Percentiles rank a stretch among this genome's conserved stretches.
These are phyloP conservation scores for Plasmodium vinckei DNA, from an alignment of 169 alveolate genomes.

Conservation along the genomic window DNA sequence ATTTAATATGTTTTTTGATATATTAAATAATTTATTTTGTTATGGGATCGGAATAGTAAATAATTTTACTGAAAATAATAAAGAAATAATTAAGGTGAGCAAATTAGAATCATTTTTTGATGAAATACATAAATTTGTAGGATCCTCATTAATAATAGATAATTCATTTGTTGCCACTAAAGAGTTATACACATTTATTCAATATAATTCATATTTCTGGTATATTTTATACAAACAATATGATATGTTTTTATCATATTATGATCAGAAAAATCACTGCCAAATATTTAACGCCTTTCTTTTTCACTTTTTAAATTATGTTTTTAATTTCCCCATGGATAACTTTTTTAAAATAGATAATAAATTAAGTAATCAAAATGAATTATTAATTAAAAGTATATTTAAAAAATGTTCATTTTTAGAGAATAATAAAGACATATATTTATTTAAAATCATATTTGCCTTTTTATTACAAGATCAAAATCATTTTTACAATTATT, in stretches of 20 bases:
- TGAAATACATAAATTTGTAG: conserved; percentile 22
- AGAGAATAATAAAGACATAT: conserved; percentile 24
- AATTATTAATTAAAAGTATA: neutral
- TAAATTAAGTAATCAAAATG: conserved; percentile 9
- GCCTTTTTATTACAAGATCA: conserved; percentile 47
- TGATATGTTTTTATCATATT: conserved; percentile 50
- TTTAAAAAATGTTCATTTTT: conserved; percentile 36
- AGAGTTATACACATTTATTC: conserved; percentile 56
- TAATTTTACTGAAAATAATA: conserved; percentile 13
- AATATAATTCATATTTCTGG: conserved; percentile 51
- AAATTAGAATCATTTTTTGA: conserved; percentile 32
- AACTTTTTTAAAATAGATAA: conserved; percentile 63
- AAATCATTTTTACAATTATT: conserved; percentile 66
- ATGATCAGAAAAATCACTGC: conserved; percentile 52
- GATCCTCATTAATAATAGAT: conserved; percentile 46
- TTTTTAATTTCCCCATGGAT: conserved; percentile 71
- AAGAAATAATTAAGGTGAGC: conserved; percentile 27
- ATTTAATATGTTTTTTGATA: conserved; percentile 45
- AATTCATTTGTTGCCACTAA: conserved; percentile 17
- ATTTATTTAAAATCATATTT: conserved; percentile 25
- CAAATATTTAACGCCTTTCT: conserved; percentile 33
- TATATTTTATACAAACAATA: conserved; percentile 68
- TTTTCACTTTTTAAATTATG: conserved; percentile 62
- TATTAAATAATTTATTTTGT: conserved; percentile 54
- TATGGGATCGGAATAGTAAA: conserved; percentile 59